phyloP scores from a whole-genome alignment of 2,329 filamentous ascomycete genomes.

The Fusarium tricinctum region DNA sequence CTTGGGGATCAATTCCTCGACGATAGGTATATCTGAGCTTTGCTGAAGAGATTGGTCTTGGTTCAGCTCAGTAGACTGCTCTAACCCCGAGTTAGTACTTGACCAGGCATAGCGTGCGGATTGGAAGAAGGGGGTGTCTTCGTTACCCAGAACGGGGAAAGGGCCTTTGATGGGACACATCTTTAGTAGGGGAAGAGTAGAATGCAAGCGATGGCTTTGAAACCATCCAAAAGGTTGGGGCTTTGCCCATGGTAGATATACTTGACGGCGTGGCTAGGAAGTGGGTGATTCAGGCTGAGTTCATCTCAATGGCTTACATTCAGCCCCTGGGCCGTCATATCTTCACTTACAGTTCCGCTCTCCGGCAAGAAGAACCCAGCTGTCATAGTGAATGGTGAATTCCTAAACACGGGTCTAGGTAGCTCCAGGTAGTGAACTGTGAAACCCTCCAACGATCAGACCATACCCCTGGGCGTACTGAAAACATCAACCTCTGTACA shows the following conservation, averaged over 20 bases:
- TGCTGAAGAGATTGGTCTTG: background rate
- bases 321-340: background rate
- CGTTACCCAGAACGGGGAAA: constrained; percentile 3
- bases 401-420: background rate
- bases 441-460: background rate
- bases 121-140: background rate
- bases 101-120: constrained; percentile 18
- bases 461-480: no score
- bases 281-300: background rate
- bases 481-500: no score
- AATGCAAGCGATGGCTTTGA: background rate
- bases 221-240: background rate
- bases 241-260: background rate
- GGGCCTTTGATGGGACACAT: constrained; percentile 3
- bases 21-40: background rate
- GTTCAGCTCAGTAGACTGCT: background rate
- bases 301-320: background rate
- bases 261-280: background rate
- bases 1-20: constrained; percentile 11
- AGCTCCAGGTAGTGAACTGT: background rate
- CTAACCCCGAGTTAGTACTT: background rate
- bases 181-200: background rate
- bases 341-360: background rate
- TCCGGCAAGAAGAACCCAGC: background rate
- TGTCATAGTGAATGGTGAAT: background rate